These are phyloP conservation scores for Cryptosporidium parvum DNA, from an alignment of 169 alveolate genomes.

Conservation along the genomic window DNA sequence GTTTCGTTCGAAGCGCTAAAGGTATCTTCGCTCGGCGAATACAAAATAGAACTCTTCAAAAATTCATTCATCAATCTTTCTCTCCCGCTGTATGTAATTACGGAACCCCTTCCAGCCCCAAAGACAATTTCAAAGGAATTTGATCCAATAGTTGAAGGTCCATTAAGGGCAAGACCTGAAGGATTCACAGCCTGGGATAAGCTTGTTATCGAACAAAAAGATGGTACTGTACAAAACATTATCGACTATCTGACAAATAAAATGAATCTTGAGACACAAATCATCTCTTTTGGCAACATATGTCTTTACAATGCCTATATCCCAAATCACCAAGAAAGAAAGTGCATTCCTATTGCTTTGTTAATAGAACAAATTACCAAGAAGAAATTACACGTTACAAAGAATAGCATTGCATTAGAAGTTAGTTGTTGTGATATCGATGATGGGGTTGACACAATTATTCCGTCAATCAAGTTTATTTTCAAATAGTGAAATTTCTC, in stretches of 20 bases:
- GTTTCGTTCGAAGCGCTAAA: slow-evolving; percentile 90
- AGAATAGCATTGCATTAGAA: slow-evolving; percentile 86
- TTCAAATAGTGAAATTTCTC: slow-evolving; percentile 77
- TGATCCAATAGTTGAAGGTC: slow-evolving; percentile 95
- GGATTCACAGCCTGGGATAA: slow-evolving; percentile 98
- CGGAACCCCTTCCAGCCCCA: slow-evolving; percentile 92
- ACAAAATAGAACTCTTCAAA: slow-evolving; percentile 85
- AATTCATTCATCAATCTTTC: slow-evolving; percentile 96
- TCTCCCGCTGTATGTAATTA: slow-evolving; percentile 90
- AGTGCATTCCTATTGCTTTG: slow-evolving; percentile 80
- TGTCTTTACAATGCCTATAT: slow-evolving; percentile 90
- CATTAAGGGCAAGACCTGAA: slow-evolving; percentile 94
- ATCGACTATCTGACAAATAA: slow-evolving; percentile 79
- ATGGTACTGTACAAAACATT: slow-evolving; percentile 80
- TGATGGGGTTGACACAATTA: slow-evolving; percentile 87
- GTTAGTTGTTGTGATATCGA: slow-evolving; percentile 90
- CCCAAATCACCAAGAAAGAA: slow-evolving; percentile 86
- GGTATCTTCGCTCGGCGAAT: slow-evolving; percentile 84
- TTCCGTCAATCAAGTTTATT: slow-evolving; percentile 88
- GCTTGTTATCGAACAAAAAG: slow-evolving; percentile 85
- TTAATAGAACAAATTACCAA: slow-evolving; percentile 81
- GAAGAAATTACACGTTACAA: slow-evolving; percentile 78
- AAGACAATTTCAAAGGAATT: slow-evolving; percentile 88
- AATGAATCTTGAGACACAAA: slow-evolving; percentile 86
- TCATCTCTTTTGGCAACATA: slow-evolving; percentile 90